A percentile compares a stretch with the other conserved stretches of the same genome.
These are phyloP conservation scores for Incumbomyces lentus DNA, from an alignment of 2,329 filamentous ascomycete genomes.

Conservation along the genomic window DNA sequence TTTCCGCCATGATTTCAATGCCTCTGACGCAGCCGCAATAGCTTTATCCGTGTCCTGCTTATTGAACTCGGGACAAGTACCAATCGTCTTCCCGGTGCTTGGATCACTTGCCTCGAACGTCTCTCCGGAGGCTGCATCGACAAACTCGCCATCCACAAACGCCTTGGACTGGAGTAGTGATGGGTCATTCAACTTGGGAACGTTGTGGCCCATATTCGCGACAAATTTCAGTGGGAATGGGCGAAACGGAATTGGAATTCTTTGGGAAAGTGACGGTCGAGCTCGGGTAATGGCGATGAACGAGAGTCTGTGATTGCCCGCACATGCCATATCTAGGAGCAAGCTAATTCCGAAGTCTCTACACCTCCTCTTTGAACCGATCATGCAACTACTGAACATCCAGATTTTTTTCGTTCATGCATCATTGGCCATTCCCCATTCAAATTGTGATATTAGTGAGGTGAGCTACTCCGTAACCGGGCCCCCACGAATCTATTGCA, in stretches of 20 bases:
- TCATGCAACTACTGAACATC: slow-evolving; percentile 2
- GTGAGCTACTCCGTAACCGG: too few relatives aligned
- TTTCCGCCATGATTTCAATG: slow-evolving; percentile 52
- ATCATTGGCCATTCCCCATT: too few relatives aligned
- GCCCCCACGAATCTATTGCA: too few relatives aligned
- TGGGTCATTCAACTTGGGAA: slow-evolving; percentile 55
- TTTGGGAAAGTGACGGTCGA: slow-evolving; percentile 3
- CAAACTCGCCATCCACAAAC: slow-evolving; percentile 91
- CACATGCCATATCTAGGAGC: slow-evolving; percentile 1
- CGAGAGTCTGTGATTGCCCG: not conserved
- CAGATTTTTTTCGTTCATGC: too few relatives aligned
- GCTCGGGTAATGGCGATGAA: slow-evolving; percentile 4
- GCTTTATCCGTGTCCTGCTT: slow-evolving; percentile 66
- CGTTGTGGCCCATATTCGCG: slow-evolving; percentile 18
- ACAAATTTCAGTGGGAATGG: slow-evolving; percentile 11
- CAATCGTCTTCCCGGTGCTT: slow-evolving; percentile 68
- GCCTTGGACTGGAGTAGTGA: slow-evolving; percentile 74
- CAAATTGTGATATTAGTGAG: too few relatives aligned
- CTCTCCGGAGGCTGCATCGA: slow-evolving; percentile 72
- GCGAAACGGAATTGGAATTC: slow-evolving; percentile 1
- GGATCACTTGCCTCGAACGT: slow-evolving; percentile 88
- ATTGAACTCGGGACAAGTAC: slow-evolving; percentile 71
- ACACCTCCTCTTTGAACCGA: not conserved
- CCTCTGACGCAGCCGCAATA: slow-evolving; percentile 70
- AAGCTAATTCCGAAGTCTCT: not conserved